Percentiles rank a stretch among this genome's conserved stretches.
Conservation (phyloP, 2,329 filamentous ascomycete genomes). For the Ophiostoma sp. region DNA sequence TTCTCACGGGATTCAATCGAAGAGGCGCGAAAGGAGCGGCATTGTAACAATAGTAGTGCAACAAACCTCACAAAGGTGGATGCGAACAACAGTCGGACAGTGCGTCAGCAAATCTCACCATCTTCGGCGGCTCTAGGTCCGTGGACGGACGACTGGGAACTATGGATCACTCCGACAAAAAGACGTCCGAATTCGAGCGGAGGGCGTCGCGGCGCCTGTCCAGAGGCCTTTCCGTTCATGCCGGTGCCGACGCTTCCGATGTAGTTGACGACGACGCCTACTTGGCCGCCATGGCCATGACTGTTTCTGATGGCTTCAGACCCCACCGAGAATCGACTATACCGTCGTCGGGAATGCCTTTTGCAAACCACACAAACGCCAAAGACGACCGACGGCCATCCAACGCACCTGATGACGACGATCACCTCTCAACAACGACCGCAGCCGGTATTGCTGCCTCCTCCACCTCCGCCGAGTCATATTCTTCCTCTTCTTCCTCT, state of each 20-base stretch:
- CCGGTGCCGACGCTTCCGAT: conserved; percentile 17
- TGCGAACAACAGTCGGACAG: neutral
- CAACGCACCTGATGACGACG: neutral
- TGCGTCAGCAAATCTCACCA: neutral
- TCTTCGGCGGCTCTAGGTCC: conserved; percentile 13
- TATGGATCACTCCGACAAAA: conserved; percentile 30
- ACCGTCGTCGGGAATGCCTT: neutral
- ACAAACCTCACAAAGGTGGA: neutral
- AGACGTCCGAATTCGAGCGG: conserved; percentile 30
- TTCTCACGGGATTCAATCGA: neutral
- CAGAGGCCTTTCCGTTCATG: conserved; percentile 24
- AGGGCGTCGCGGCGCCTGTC: conserved; percentile 30
- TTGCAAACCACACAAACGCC: neutral
- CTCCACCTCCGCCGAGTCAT: neutral
- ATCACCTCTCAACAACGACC: neutral
- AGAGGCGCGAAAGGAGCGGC: neutral
- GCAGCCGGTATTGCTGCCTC: neutral
- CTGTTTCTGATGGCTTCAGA: conserved; percentile 30
- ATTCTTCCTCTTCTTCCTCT: neutral
- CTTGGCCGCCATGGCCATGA: conserved; percentile 21
- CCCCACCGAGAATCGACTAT: neutral
- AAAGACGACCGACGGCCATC: neutral
- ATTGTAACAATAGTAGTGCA: neutral
- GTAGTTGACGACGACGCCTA: conserved; percentile 18
- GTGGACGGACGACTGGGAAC: conserved; percentile 5